Evolutionary conservation across 1,284 basidiomycete species (phyloP).

Genomic region (Tilletia walkeri): DNA sequence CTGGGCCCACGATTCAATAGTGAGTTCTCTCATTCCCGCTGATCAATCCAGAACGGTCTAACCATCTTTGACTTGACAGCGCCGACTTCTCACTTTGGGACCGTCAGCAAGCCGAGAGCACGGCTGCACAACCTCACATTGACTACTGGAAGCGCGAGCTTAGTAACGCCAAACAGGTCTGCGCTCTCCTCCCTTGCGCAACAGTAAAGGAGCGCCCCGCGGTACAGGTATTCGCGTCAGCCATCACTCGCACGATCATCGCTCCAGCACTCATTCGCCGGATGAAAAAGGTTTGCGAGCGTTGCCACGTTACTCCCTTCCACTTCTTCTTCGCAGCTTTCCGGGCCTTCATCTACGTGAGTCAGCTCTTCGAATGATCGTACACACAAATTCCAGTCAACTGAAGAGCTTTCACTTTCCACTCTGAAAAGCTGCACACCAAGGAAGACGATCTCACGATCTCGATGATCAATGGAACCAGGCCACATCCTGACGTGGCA

Average conservation of each 20-base stretch:
- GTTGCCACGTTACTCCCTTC: slow-evolving; percentile 1
- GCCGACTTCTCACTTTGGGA: neutral
- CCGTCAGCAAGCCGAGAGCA: neutral
- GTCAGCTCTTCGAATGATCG: neutral
- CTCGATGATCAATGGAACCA: neutral
- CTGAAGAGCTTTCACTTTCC: too few species aligned
- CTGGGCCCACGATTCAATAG: neutral
- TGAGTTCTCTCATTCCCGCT: neutral
- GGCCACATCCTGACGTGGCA: neutral
- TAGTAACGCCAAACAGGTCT: slow-evolving; percentile 3
- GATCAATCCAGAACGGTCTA: neutral
- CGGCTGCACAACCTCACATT: neutral
- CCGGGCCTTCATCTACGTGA: slow-evolving; percentile 4
- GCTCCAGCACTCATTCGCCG: neutral
- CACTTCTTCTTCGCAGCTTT: slow-evolving; percentile 2
- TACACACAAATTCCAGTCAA: too few species aligned
- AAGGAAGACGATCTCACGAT: slow-evolving; percentile 2
- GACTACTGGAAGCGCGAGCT: neutral
- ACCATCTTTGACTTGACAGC: neutral
- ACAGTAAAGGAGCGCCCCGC: neutral
- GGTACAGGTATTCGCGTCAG: neutral
- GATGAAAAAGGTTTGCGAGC: neutral
- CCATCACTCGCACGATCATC: slow-evolving; percentile 1
- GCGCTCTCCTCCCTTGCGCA: neutral
- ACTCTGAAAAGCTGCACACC: neutral